Conservation (phyloP, 2,329 filamentous ascomycete species). For the Parastagonospora nodorum region DNA sequence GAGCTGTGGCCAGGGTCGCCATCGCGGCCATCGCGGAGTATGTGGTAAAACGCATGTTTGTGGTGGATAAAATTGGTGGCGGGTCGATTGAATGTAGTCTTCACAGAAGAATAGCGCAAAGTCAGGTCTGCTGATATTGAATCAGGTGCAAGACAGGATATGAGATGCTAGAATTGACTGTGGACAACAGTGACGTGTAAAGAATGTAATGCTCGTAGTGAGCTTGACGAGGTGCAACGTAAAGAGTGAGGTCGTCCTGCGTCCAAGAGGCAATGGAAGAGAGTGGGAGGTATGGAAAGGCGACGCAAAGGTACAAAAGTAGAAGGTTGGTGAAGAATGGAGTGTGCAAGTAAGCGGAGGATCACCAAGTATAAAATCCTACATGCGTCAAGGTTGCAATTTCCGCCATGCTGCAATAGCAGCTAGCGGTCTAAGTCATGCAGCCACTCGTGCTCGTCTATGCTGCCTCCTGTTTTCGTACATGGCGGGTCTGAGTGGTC, state of each 20-base stretch:
- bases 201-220: constrained; percentile 35
- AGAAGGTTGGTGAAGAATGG: constrained; percentile 29
- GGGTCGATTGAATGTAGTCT: constrained; percentile 24
- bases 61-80: not conserved
- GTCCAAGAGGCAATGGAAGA: constrained; percentile 29
- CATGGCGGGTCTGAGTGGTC: constrained; percentile 31
- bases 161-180: constrained; percentile 11
- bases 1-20: constrained; percentile 43
- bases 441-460: constrained; percentile 23
- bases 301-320: constrained; percentile 25
- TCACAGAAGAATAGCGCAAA: constrained; percentile 34
- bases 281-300: constrained; percentile 26
- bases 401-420: constrained; percentile 24
- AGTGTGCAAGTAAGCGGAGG: constrained; percentile 27
- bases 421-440: constrained; percentile 25
- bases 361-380: constrained; percentile 32
- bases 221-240: constrained; percentile 24
- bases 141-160: constrained; percentile 14
- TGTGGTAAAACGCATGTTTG: constrained; percentile 38
- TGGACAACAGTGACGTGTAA: constrained; percentile 23
- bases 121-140: constrained; percentile 9
- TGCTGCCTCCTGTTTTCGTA: constrained; percentile 29
- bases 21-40: constrained; percentile 37
- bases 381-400: constrained; percentile 29
- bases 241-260: constrained; percentile 40